Evolutionary conservation across 1,139 yeast genomes (phyloP), one percentile per base, ranked within the genome.

Genomic region (Kurtzmaniella natalensis): DNA sequence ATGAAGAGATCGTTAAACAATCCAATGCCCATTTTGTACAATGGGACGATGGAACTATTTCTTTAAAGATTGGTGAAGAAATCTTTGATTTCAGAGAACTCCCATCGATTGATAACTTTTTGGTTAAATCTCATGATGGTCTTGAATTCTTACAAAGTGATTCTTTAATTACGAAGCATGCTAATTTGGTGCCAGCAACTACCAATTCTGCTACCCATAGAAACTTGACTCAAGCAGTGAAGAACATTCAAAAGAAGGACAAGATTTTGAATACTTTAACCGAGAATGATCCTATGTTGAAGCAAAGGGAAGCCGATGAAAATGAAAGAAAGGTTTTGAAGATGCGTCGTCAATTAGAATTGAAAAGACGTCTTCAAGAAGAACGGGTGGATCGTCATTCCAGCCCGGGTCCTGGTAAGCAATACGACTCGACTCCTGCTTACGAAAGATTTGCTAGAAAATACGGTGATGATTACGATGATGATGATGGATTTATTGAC

Each of bases 11-110:
- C 44, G 73, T 73, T 48, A 85, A 85, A 49, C 95, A 88, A 55
- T 82, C 95, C 5, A 92, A 92, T 52, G 81, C 96, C 3, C 88
- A 92, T 51, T 80, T 89, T 38, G 74, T 92, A 20, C 82, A 85
- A 55, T 92, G 99, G 99, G 82, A 84, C 37, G 97, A 92, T 58
- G 99, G 98, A 0, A 70, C 85, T 4, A 59, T 81, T 43, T 87
- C 96, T 2, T 64, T 92, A 41, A 89, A 87, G 49, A 64, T 94
- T 30, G 99, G 99, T 14, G 72, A 70, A 32, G 98, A 92, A 58
- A 72, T 83, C 46, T 92, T 89, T 49, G 97, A 89, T 53, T 80
- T 86, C 38, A 70, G 76, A 39, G 64, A 74, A 16, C 71, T 77
- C 38, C 78, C 82, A n/a, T 66, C 79, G 30, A 77, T 75, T 36